phyloP scores from a whole-genome alignment of 495 filamentous ascomycete species.

The Aspergillus asperescens region DNA sequence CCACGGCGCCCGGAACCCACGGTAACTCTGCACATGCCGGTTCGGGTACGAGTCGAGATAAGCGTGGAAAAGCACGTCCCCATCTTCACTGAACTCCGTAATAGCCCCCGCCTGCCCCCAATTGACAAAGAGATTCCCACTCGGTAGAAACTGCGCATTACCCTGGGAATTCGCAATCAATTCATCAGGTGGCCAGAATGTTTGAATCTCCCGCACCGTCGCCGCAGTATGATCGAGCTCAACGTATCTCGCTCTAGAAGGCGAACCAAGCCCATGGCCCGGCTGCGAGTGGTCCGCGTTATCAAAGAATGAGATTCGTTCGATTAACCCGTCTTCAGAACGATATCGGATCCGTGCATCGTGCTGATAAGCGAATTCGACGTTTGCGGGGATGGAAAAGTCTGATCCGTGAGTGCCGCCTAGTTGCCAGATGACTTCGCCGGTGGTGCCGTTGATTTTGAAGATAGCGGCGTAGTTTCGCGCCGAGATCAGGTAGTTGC shows the following conservation, averaged over 20 bases:
- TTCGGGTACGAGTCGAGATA: not conserved
- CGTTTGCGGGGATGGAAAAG: conserved; percentile 25
- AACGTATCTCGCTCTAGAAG: conserved; percentile 14
- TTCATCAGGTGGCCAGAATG: conserved; percentile 19
- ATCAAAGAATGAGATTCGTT: conserved; percentile 25
- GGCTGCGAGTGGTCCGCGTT: conserved; percentile 15
- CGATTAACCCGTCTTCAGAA: conserved; percentile 11
- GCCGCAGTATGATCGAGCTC: conserved; percentile 18
- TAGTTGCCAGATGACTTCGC: conserved; percentile 18
- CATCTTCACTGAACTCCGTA: conserved; percentile 34
- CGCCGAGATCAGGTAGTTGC: conserved; percentile 30
- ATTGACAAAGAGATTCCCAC: conserved; percentile 35
- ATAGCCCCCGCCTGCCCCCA: conserved; percentile 40
- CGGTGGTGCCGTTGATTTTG: conserved; percentile 26
- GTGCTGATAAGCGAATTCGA: conserved; percentile 30
- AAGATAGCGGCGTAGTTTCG: conserved; percentile 30
- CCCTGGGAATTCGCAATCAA: conserved; percentile 37
- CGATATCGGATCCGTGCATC: conserved; percentile 23
- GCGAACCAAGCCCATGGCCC: not conserved
- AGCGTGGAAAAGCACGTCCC: conserved; percentile 14
- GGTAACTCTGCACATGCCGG: conserved; percentile 17
- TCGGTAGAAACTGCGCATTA: conserved; percentile 24
- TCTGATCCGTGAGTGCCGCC: conserved; percentile 10
- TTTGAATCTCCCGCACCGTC: conserved; percentile 6
- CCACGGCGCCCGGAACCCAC: conserved; percentile 16